Conservation (phyloP, 2,329 filamentous ascomycete species). For the Bretziella fagacearum region DNA sequence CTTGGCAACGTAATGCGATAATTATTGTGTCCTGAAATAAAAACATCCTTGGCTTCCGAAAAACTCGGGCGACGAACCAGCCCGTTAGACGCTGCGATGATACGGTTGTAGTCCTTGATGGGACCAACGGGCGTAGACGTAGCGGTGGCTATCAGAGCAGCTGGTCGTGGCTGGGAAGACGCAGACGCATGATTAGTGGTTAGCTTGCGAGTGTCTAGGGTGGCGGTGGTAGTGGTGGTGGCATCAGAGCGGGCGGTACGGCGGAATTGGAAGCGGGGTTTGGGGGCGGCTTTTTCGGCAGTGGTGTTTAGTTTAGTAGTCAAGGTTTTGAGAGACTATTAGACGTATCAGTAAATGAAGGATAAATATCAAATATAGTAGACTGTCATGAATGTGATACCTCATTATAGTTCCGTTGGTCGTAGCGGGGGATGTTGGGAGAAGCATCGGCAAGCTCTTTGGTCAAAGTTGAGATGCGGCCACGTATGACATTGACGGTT, state of each 20-base stretch:
- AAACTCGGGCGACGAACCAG: constrained; percentile 45
- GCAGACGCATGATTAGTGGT: constrained; percentile 26
- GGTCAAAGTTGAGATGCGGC: constrained; percentile 63
- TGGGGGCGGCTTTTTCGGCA: constrained; percentile 50
- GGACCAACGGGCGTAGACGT: not conserved
- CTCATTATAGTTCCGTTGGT: constrained; percentile 71
- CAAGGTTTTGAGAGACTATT: constrained; percentile 59
- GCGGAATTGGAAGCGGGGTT: constrained; percentile 74
- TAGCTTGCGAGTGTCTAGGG: constrained; percentile 20
- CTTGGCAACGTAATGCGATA: constrained; percentile 62
- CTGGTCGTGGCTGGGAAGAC: not conserved
- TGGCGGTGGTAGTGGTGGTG: too few relatives aligned
- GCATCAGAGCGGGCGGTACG: too few relatives aligned
- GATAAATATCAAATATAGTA: too few relatives aligned
- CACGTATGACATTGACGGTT: constrained; percentile 63
- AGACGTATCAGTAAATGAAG: too few relatives aligned
- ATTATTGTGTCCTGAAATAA: constrained; percentile 48
- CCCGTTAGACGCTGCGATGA: constrained; percentile 29
- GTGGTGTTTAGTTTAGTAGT: constrained; percentile 61
- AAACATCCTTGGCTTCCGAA: constrained; percentile 41
- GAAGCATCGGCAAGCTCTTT: constrained; percentile 73
- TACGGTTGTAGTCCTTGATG: constrained; percentile 39
- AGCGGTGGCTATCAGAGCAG: not conserved
- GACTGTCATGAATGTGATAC: too few relatives aligned
- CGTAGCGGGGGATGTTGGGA: constrained; percentile 70